Conservation (phyloP, 306 rosid genomes). For the Parietaria judaica region DNA sequence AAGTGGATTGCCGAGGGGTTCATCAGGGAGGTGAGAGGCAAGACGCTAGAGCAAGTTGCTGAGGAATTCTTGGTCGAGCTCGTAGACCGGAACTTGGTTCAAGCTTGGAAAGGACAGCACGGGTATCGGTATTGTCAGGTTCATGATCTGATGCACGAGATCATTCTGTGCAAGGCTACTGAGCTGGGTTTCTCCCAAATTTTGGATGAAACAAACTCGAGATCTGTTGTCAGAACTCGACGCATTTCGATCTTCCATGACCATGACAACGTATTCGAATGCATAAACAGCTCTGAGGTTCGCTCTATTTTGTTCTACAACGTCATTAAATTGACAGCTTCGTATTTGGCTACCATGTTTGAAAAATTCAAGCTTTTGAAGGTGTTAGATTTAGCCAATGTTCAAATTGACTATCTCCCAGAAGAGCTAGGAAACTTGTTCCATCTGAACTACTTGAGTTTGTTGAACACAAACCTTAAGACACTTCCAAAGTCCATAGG, state of each 20-base stretch:
- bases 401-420: slow-evolving; percentile 1
- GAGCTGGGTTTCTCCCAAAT: not conserved
- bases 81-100: slow-evolving; percentile 2
- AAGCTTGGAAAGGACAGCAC: not conserved
- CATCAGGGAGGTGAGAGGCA: not conserved
- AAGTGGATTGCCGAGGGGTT: slow-evolving; percentile 19
- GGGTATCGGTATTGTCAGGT: not conserved
- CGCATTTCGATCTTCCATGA: slow-evolving; percentile 1
- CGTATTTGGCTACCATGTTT: not conserved
- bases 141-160: slow-evolving; percentile 4
- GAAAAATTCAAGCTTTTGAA: slow-evolving; percentile 10
- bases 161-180: slow-evolving; percentile 1
- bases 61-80: slow-evolving; percentile 1
- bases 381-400: slow-evolving; percentile 6
- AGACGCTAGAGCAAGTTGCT: slow-evolving; percentile 6
- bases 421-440: slow-evolving; percentile 6
- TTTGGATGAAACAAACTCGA: not conserved
- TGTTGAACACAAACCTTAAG: slow-evolving; percentile 1
- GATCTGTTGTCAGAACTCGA: not conserved
- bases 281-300: not conserved
- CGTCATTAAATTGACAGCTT: not conserved
- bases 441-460: slow-evolving; percentile 11
- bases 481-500: slow-evolving; percentile 6
- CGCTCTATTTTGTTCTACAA: slow-evolving; percentile 11
- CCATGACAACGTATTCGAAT: not conserved